Evolutionary conservation across 768 basidiomycete genomes (phyloP), one percentile per base, ranked within the genome.

Genomic region (Pleurotus tuber-regium): DNA sequence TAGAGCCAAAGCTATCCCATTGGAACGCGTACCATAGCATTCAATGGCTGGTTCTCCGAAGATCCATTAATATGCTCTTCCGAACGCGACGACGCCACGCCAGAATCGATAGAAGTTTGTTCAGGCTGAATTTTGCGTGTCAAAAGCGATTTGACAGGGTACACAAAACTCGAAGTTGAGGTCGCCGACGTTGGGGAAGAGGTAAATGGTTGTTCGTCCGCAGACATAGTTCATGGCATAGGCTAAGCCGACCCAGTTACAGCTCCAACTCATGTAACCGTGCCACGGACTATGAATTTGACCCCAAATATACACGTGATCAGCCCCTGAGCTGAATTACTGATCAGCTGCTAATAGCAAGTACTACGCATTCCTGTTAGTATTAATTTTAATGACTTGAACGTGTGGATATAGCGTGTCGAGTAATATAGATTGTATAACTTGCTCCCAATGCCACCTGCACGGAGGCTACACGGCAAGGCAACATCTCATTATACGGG

Each of bases 131-230:
- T 31, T 35, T 47, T 47, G 46, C 29, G 29, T 8, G 28, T 24
- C 18, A 47, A 23, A 19, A 47, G 31, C 6, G 46, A 47, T 23
- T 47, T 47, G 28, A 47, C 21, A 18, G 46, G 46, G 33, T 47
- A 47, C 12, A 47, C 46, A 33, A 47, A 31, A 33, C 46, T 24
- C 7, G 29, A 47, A 8, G 46, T 33, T 29, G 46, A 12, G 10
- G 29, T 31, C n/a, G 46, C 14, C 8, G 46, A 47, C 31, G 14
- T 14, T 35, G 46, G 18, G 14, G 46, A 19, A 10, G n/a, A n/a
- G n/a, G n/a, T n/a, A n/a, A n/a, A n/a, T n/a, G 35, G 11, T 14
- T 23, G 46, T 30, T 47, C 29, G 12, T 47, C 46, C 46, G 21
- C n/a, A 28, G 46, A 47, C 46, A 42, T 42, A 25, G 41, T 19